phyloP scores from a whole-genome alignment of 1,284 basidiomycete genomes.

The Pulchroboletus neoregius region DNA sequence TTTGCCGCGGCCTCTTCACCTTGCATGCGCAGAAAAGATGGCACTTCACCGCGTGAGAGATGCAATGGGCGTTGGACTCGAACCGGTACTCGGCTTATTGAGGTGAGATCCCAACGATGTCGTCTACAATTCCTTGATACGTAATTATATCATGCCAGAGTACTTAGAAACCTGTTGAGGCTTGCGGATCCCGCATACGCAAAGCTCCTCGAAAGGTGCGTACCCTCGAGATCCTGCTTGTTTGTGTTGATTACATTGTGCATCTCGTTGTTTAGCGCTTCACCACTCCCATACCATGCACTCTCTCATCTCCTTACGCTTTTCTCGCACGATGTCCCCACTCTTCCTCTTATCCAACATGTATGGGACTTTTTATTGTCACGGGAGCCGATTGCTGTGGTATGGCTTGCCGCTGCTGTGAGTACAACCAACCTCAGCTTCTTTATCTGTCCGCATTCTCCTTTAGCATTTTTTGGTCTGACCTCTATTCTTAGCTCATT shows the following conservation, averaged over 20 bases:
- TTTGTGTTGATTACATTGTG: conserved; percentile 3
- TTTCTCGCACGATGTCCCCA: conserved; percentile 88
- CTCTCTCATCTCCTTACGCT: conserved; percentile 88
- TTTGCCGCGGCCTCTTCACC: conserved; percentile 54
- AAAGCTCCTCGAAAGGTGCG: conserved; percentile 61
- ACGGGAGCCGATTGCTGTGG: conserved; percentile 74
- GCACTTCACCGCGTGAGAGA: conserved; percentile 83
- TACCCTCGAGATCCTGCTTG: conserved; percentile 9
- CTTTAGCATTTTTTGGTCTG: conserved; percentile 1
- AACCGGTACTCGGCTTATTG: conserved; percentile 81
- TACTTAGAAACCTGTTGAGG: conserved; percentile 66
- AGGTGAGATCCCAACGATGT: conserved; percentile 42
- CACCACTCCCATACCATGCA: conserved; percentile 80
- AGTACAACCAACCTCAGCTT: conserved; percentile 30
- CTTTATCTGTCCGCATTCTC: background rate
- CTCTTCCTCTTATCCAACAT: conserved; percentile 78
- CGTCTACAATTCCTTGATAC: background rate
- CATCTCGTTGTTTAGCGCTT: conserved; percentile 36
- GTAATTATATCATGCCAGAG: conserved; percentile 36
- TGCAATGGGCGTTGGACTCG: conserved; percentile 82
- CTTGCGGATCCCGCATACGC: conserved; percentile 72
- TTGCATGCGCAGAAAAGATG: conserved; percentile 64
- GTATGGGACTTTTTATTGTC: conserved; percentile 86
- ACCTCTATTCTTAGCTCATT: conserved; percentile 45
- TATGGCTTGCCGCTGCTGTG: conserved; percentile 83